Percentiles rank a stretch among this genome's conserved stretches.
These are phyloP conservation scores for Phytophthora ramorum DNA, from an alignment of 352 stramenopile species.

Conservation along the genomic window DNA sequence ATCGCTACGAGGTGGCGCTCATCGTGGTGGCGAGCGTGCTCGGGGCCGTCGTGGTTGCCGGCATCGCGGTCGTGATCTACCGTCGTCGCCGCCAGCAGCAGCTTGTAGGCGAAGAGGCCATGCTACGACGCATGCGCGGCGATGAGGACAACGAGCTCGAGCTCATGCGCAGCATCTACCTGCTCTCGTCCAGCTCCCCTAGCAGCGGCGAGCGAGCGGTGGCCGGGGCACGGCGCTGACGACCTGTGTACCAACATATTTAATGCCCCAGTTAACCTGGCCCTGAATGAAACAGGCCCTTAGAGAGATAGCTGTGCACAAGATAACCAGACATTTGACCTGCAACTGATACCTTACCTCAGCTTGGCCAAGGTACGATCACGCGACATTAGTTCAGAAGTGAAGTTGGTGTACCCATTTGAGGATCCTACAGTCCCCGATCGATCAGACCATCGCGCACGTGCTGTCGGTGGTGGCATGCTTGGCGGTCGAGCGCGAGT, in stretches of 20 bases:
- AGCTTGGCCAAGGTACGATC: slow-evolving; percentile 1
- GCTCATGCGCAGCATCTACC: slow-evolving; percentile 48
- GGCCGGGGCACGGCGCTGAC: neutral
- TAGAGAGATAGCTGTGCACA: slow-evolving; percentile 18
- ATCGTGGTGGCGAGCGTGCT: slow-evolving; percentile 38
- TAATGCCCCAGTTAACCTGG: slow-evolving; percentile 31
- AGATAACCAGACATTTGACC: neutral
- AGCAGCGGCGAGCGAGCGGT: slow-evolving; percentile 12
- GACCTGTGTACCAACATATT: slow-evolving; percentile 24
- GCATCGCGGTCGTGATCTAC: slow-evolving; percentile 14
- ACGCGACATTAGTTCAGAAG: slow-evolving; percentile 21
- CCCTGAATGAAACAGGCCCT: too few species aligned
- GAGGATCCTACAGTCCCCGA: neutral
- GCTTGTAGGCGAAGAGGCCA: slow-evolving; percentile 38
- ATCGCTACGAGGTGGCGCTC: slow-evolving; percentile 41
- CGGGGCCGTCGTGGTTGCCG: slow-evolving; percentile 13
- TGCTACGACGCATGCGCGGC: slow-evolving; percentile 49
- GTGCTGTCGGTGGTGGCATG: neutral
- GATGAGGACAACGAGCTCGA: slow-evolving; percentile 51
- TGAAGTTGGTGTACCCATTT: slow-evolving; percentile 20
- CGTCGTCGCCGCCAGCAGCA: slow-evolving; percentile 30
- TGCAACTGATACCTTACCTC: neutral
- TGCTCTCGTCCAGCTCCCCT: slow-evolving; percentile 44
- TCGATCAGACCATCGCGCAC: slow-evolving; percentile 2
- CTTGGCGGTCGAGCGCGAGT: neutral